Evolutionary conservation across 495 filamentous ascomycete genomes (phyloP), one percentile per base, ranked within the genome.

Genomic region (Penicillium mononematosum): DNA sequence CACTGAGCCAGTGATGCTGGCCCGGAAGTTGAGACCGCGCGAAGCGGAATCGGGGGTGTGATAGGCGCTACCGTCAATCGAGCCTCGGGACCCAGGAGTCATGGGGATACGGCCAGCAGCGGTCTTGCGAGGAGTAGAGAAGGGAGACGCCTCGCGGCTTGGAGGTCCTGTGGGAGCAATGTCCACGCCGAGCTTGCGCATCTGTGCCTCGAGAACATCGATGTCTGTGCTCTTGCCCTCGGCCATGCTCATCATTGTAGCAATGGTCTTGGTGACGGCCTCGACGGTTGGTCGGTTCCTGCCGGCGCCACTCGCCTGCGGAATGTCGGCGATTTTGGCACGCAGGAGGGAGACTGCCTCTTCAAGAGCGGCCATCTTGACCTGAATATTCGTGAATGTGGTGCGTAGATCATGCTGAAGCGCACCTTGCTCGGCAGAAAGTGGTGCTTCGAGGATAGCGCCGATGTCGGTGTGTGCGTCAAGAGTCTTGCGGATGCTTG

Each of bases 201-300:
- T 86, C 61, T 96, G 89, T 36, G 83, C 82, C 68, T 96, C 94
- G 27, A 98, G 79, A 11, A 95, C 83, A 69, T 96, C 90, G 46
- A 98, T 85, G 60, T 98, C 94, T 45, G 84, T 86, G 68, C 87
- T 91, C 66, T 86, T 88, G 71, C 86, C 86, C 75, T 96, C 89
- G 0, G 87, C 87, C 90, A 97, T 96, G 57, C 75, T 83, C 50
- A 92, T 98, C 84, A 99, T 89, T 53, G 94, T 96, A 50, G 77
- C 76, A 59, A 99, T 96, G 6, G 95, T 98, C 48, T 88, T 88
- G 43, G 89, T 84, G 19, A 98, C 91, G 8, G 91, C 90, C 60
- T 97, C 95, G 1, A 96, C 88, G 0, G 93, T 97, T 3, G 94
- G 95, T n/a, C 78, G 75, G 42, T 79, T 71, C 19, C 65, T 72